These are phyloP conservation scores for Canavalia ensiformis DNA, from an alignment of 306 rosid genomes.

Conservation along the genomic window DNA sequence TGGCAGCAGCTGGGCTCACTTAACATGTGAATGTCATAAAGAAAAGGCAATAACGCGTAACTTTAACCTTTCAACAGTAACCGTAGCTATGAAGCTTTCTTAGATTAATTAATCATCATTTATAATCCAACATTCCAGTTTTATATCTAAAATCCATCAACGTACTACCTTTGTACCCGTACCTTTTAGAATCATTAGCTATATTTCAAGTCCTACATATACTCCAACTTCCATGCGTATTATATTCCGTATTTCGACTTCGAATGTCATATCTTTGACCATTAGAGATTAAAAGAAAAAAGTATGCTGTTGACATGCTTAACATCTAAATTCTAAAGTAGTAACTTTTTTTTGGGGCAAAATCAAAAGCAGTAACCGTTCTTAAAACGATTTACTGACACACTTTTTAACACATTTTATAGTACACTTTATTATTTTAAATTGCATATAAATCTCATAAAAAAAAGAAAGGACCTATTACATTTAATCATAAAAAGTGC, in stretches of 20 bases:
- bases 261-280: constrained; percentile 1
- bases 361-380: too few relatives aligned
- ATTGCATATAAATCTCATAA: not conserved
- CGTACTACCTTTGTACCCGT: constrained; percentile 39
- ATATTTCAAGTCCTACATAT: constrained; percentile 22
- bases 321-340: not conserved
- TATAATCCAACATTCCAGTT: constrained; percentile 50
- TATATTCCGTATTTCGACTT: not conserved
- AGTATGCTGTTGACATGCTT: not conserved
- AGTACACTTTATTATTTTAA: not conserved
- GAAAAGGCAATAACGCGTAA: constrained; percentile 35
- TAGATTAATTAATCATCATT: constrained; percentile 34
- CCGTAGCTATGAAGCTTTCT: constrained; percentile 46
- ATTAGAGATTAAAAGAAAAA: not conserved
- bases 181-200: constrained; percentile 40
- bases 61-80: constrained; percentile 47
- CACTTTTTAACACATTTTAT: too few relatives aligned
- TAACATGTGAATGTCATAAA: constrained; percentile 53
- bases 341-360: too few relatives aligned
- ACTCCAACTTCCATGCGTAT: not conserved
- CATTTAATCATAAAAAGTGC: not conserved
- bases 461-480: not conserved
- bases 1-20: constrained; percentile 64
- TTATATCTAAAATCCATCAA: not conserved
- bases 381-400: too few relatives aligned